Evolutionary conservation across 768 basidiomycete species (phyloP).

Genomic region (Postia placenta): DNA sequence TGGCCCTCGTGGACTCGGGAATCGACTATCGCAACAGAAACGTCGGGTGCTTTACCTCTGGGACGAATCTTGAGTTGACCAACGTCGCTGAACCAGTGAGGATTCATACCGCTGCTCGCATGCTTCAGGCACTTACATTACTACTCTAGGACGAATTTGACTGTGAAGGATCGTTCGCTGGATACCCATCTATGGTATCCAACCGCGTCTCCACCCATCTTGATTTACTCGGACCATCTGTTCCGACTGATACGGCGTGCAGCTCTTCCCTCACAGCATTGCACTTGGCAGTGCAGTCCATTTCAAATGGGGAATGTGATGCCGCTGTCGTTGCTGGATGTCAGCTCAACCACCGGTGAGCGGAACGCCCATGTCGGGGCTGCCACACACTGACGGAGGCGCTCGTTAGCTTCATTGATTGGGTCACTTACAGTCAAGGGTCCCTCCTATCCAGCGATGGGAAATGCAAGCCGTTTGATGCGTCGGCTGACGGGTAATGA

Average conservation of each 20-base stretch:
- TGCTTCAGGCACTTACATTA: not conserved
- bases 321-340: slow-evolving; percentile 41
- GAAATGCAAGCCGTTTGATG: slow-evolving; percentile 41
- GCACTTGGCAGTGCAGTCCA: slow-evolving; percentile 41
- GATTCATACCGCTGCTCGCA: not conserved
- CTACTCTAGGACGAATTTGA: slow-evolving; percentile 34
- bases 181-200: slow-evolving; percentile 30
- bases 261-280: slow-evolving; percentile 41
- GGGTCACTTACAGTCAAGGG: slow-evolving; percentile 31
- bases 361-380: too few species aligned
- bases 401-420: slow-evolving; percentile 28
- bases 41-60: slow-evolving; percentile 37
- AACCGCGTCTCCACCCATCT: slow-evolving; percentile 38
- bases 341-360: slow-evolving; percentile 36
- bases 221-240: slow-evolving; percentile 40
- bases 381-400: not conserved
- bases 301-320: slow-evolving; percentile 40
- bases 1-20: slow-evolving; percentile 41
- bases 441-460: slow-evolving; percentile 34
- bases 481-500: slow-evolving; percentile 31
- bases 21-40: slow-evolving; percentile 37
- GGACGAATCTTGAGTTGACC: slow-evolving; percentile 9
- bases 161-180: slow-evolving; percentile 28
- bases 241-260: slow-evolving; percentile 45
- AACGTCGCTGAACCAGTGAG: not conserved